Evolutionary conservation across 78 protist genomes (phyloP), one percentile per base, ranked within the genome.

Genomic region (Andalucia godoyi): DNA sequence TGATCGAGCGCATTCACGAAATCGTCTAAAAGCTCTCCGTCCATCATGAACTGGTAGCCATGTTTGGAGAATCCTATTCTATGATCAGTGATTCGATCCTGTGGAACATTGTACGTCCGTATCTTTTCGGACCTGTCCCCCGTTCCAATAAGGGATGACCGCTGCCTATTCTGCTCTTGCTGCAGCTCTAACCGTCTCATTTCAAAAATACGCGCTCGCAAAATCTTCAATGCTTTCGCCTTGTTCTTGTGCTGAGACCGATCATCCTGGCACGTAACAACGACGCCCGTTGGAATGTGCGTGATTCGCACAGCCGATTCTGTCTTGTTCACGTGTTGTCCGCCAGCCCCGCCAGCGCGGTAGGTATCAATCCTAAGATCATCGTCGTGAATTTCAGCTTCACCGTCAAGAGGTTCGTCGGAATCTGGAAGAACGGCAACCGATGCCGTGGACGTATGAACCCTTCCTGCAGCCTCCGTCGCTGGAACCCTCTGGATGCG

Each of bases 401-500:
- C 83, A 5, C 62, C n/a, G 30, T 67, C 43, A 18, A n/a, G n/a
- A n/a, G n/a, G n/a, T n/a, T n/a, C n/a, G n/a, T 64, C 76, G 13
- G 79, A 73, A 29, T 80, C 85, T 0, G 97, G 94, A 37, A 91
- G 25, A 7, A 87, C 70, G 1, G 81, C 88, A 2, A 92, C 97
- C 0, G 85, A 63, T 13, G 73, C 66, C 0, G 97, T 89, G 30
- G 77, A 54, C 1, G 97, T 92, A 69, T 92, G 97, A 10, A 87
- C 70, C 15, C 93, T 30, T 34, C 95, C 97, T 13, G 27, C 57
- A 1, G 71, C 38, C 36, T 92, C 97, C 0, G 94, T 91, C 6
- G 15, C 87, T 3, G 97, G 97, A 0, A 92, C 80, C 25, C 97
- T 57, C 63, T 92, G 97, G 13, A 92, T 94, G 2, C 95, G 82